Evolutionary conservation across 352 stramenopile species (phyloP), one percentile per base, ranked within the genome.

Genomic region (Globisporangium takayamanum): DNA sequence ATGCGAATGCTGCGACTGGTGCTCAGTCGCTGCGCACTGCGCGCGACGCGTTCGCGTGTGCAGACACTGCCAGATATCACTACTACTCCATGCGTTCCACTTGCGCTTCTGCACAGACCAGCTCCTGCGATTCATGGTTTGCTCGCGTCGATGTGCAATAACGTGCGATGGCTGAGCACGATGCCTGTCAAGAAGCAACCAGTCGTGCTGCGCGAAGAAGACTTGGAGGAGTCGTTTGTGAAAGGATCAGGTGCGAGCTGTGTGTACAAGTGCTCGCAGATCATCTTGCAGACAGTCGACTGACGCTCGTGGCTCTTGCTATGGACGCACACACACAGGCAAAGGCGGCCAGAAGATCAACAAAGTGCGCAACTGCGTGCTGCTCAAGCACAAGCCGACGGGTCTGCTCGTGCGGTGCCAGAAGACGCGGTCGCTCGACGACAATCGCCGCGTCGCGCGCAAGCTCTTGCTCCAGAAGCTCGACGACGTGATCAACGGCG

Each of bases 301-400:
- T 51, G n/a, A 30, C 12, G 22, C 46, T n/a, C 28, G 14, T 14
- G 37, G 3, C 14, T 42, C 10, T 14, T 42, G 22, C 22, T 22
- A 22, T 22, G 22, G 22, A 12, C 0, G 4, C 44, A 26, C 18
- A 22, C 16, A 22, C 18, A 10, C 53, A 84, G 78, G 88, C 41
- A 92, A 92, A 53, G 88, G 88, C 45, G 88, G 88, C 0, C 88
- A 96, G 68, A 96, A 95, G 72, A 94, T 96, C 64, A 96, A 96
- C 75, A 96, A 96, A 59, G 84, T 95, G 59, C 77, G 84, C 57
- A 95, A 94, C 72, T 92, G 84, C 64, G 88, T 96, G 53, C 67
- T 94, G 59, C 72, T 96, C 41, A 93, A 87, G 42, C 88, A 96
- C 58, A 36, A 77, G 12, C 86, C 88, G 20, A 92, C 88, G 39